Evolutionary conservation across 108 stramenopile genomes (phyloP), one percentile per base, ranked within the genome.

Genomic region (Pseudonitzschia pungens): DNA sequence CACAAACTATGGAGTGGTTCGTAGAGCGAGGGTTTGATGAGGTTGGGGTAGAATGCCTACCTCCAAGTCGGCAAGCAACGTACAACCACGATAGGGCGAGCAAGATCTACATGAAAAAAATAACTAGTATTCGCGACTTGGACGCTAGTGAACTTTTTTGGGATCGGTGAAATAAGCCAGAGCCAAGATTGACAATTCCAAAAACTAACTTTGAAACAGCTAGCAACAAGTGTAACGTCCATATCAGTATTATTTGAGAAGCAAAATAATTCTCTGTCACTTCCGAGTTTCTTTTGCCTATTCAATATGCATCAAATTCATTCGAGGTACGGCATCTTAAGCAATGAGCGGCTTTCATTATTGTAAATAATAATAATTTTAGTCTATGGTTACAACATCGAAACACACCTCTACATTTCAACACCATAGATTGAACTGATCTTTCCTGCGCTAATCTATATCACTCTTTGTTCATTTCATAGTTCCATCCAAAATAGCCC

Each of bases 1-100:
- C 96, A 11, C 91, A 90, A 65, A 97, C 98, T 22, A 97, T 98
- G 98, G 92, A 97, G 80, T 98, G 95, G 93, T 97, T 98, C 76
- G 65, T 94, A 10, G 98, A 98, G 78, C 81, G 96, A 51, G 96
- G 96, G 29, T 98, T 97, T 77, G 74, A 78, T 60, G 78, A 84
- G 48, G 92, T 90, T 20, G 67, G 72, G 21, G 86, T 95, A 22
- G 80, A 91, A 33, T 72, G 56, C 20, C 69, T 95, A 12, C 93
- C 92, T n/a, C 88, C 87, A 18, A 87, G 82, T 52, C 80, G 91
- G 51, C 91, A 89, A 79, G 92, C 87, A 21, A 77, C 82, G 11
- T 93, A 93, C 78, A 91, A 97, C 68, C 65, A 72, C 29, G 65
- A 72, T 21, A 77, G 96, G 32, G 81, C 71, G 48, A 90, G 89